These are phyloP conservation scores for Priceomyces carsonii DNA, from an alignment of 805 yeast species.

Conservation along the genomic window DNA sequence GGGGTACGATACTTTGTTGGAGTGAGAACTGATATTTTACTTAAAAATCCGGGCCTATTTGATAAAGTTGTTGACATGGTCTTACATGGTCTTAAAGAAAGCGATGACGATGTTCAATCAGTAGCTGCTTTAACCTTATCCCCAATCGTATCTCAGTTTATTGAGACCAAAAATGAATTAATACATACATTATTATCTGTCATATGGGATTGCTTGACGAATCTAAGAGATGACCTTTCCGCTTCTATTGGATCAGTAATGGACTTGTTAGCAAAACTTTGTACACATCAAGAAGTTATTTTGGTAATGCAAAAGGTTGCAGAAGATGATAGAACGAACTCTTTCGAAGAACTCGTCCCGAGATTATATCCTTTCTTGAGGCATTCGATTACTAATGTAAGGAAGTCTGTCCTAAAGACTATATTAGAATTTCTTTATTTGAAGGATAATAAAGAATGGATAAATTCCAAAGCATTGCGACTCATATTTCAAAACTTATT, in stretches of 20 bases:
- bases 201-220: conserved; percentile 88
- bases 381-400: conserved; percentile 88
- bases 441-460: conserved; percentile 68
- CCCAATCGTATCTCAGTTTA: conserved; percentile 88
- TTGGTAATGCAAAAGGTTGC: conserved; percentile 69
- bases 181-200: conserved; percentile 57
- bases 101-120: conserved; percentile 95
- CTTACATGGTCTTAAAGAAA: conserved; percentile 71
- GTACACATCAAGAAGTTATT: conserved; percentile 77
- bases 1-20: conserved; percentile 92
- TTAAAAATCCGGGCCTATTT: conserved; percentile 56
- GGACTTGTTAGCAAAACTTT: conserved; percentile 87
- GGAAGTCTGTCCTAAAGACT: conserved; percentile 84
- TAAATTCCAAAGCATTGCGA: conserved; percentile 70
- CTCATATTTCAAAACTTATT: conserved; percentile 83
- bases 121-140: conserved; percentile 92
- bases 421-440: conserved; percentile 71
- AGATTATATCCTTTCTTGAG: conserved; percentile 88
- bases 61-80: conserved; percentile 82
- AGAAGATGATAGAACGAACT: conserved; percentile 45
- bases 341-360: conserved; percentile 81
- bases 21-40: conserved; percentile 77
- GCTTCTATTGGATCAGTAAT: conserved; percentile 95
- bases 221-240: conserved; percentile 86
- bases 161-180: conserved; percentile 56